These are phyloP conservation scores for Stipa capillata DNA, from an alignment of 176 grass and related monocot genomes.

Conservation along the genomic window DNA sequence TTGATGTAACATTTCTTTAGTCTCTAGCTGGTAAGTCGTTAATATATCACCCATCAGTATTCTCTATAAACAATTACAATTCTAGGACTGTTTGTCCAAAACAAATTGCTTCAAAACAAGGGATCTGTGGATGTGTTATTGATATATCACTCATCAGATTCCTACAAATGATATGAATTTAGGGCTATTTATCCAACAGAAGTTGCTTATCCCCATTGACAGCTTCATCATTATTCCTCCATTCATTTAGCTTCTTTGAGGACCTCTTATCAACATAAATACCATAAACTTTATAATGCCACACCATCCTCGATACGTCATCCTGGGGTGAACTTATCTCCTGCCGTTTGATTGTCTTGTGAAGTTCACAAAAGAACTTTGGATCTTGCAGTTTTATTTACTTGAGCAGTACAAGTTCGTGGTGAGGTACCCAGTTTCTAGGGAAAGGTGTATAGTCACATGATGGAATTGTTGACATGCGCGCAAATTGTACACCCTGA, in stretches of 20 bases:
- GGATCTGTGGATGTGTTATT: background rate
- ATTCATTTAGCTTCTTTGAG: slow-evolving; percentile 15
- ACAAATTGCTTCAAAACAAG: background rate
- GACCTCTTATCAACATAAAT: slow-evolving; percentile 54
- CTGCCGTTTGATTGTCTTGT: slow-evolving; percentile 60
- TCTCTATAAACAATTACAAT: background rate
- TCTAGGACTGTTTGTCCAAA: background rate
- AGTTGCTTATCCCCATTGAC: slow-evolving; percentile 1
- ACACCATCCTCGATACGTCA: slow-evolving; percentile 61
- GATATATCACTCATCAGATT: background rate
- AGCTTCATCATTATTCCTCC: slow-evolving; percentile 5
- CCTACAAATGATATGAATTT: background rate
- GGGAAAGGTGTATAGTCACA: slow-evolving; percentile 91
- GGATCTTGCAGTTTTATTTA: slow-evolving; percentile 94
- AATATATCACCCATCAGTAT: background rate
- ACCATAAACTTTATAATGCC: slow-evolving; percentile 83
- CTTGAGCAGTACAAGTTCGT: slow-evolving; percentile 66
- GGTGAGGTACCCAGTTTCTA: slow-evolving; percentile 79
- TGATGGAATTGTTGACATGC: slow-evolving; percentile 77
- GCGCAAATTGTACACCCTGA: slow-evolving; percentile 85
- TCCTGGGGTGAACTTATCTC: slow-evolving; percentile 78
- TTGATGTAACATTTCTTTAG: background rate
- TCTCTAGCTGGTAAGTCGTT: background rate
- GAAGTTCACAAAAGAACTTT: slow-evolving; percentile 74
- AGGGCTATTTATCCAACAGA: slow-evolving; percentile 47